Conservation (phyloP, 768 basidiomycete species). For the Amanita subjunquillea region DNA sequence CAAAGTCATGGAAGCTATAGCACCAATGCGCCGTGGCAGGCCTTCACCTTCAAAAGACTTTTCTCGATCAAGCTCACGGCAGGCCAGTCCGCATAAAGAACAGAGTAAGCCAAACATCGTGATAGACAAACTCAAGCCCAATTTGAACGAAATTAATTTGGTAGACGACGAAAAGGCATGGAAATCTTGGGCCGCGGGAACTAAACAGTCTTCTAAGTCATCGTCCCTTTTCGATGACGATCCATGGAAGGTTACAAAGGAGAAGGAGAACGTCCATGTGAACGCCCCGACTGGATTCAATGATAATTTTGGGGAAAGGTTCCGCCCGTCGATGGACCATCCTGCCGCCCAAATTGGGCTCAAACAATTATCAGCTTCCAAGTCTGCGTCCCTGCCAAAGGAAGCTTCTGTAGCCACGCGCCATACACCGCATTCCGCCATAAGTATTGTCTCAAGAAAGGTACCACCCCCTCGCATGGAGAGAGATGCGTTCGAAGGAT, state of each 20-base stretch:
- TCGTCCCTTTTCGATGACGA: conserved; percentile 16
- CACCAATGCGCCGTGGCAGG: conserved; percentile 68
- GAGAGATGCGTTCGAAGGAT: conserved; percentile 70
- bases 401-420: conserved; percentile 8
- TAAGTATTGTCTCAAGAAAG: conserved; percentile 7
- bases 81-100: conserved; percentile 23
- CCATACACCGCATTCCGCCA: conserved; percentile 16
- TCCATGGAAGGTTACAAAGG: conserved; percentile 28
- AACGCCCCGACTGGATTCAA: conserved; percentile 41
- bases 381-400: background rate
- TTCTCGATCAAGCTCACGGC: conserved; percentile 23
- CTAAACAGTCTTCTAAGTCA: conserved; percentile 4
- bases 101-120: conserved; percentile 10
- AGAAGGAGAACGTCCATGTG: conserved; percentile 10
- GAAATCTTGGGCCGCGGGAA: background rate
- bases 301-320: conserved; percentile 51
- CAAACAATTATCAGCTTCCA: background rate
- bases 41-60: conserved; percentile 29
- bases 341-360: background rate
- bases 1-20: conserved; percentile 70
- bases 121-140: conserved; percentile 4
- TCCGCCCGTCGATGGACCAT: conserved; percentile 42
- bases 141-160: background rate
- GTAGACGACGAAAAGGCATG: conserved; percentile 2
- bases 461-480: background rate